Evolutionary conservation across 345 rosid species (phyloP).

Genomic region (Eucalyptus sp.): DNA sequence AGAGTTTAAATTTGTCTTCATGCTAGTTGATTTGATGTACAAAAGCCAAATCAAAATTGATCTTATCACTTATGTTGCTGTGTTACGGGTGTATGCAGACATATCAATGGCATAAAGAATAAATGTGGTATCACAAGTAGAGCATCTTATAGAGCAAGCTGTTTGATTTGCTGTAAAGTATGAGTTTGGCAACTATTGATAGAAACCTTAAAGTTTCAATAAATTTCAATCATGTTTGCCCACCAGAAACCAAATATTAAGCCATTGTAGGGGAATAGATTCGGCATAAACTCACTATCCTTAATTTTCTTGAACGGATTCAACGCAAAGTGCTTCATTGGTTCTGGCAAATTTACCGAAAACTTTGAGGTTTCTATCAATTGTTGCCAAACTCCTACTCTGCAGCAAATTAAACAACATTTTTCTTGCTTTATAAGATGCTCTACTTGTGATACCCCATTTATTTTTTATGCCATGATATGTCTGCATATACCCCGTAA

Average conservation of each 20-base stretch:
- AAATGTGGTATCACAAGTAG: slow-evolving; percentile 6
- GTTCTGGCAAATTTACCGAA: slow-evolving; percentile 19
- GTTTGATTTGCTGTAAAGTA: slow-evolving; percentile 23
- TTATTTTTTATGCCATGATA: slow-evolving; percentile 3
- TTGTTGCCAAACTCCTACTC: slow-evolving; percentile 7
- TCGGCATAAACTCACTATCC: slow-evolving; percentile 24
- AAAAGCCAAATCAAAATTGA: slow-evolving; percentile 26
- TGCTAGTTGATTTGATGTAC: slow-evolving; percentile 38
- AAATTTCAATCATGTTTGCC: slow-evolving; percentile 21
- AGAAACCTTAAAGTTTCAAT: slow-evolving; percentile 3
- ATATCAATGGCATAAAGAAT: slow-evolving; percentile 1
- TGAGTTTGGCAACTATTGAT: slow-evolving; percentile 2
- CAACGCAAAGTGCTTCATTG: slow-evolving; percentile 27
- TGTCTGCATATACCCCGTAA: slow-evolving; percentile 30
- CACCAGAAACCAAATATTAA: slow-evolving; percentile 29
- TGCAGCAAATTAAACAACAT: slow-evolving; percentile 28
- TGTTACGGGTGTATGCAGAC: slow-evolving; percentile 33
- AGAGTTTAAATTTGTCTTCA: slow-evolving; percentile 36
- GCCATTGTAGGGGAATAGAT: slow-evolving; percentile 35
- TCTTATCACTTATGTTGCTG: slow-evolving; percentile 14
- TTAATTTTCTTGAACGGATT: slow-evolving; percentile 28
- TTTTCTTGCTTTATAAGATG: slow-evolving; percentile 8
- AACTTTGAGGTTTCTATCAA: slow-evolving; percentile 8
- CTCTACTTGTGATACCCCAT: slow-evolving; percentile 6
- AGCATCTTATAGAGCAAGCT: slow-evolving; percentile 19